Evolutionary conservation across 441 rosid genomes (phyloP).

Genomic region (Omphalea diandra): DNA sequence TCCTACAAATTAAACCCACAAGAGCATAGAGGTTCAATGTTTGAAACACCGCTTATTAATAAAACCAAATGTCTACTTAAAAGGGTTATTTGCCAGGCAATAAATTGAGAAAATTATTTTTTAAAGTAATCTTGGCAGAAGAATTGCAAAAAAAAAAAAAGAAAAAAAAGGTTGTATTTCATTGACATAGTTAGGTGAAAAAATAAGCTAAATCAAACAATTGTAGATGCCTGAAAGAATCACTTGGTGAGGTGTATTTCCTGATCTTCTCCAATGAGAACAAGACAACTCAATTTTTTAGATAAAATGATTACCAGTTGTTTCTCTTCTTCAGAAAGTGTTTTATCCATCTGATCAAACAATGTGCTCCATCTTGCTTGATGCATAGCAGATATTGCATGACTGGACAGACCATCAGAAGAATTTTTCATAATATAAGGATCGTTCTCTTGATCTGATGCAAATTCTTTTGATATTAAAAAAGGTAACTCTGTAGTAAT

Average conservation of each 20-base stretch:
- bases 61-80: not conserved
- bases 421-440: slow-evolving; percentile 32
- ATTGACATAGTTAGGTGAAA: not conserved
- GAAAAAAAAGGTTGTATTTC: no score
- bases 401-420: slow-evolving; percentile 32
- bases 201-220: not conserved
- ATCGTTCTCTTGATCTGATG: slow-evolving; percentile 47
- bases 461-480: slow-evolving; percentile 60
- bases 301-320: slow-evolving; percentile 70
- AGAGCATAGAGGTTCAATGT: slow-evolving; percentile 10
- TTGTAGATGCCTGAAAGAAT: not conserved
- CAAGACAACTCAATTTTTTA: not conserved
- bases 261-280: not conserved
- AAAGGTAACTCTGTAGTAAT: slow-evolving; percentile 72
- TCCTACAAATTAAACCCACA: slow-evolving; percentile 50
- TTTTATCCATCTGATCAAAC: slow-evolving; percentile 77
- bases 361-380: slow-evolving; percentile 61
- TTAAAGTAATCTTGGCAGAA: no score
- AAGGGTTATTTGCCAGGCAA: not conserved
- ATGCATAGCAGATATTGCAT: slow-evolving; percentile 51
- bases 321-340: slow-evolving; percentile 73
- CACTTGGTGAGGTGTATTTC: not conserved
- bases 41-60: not conserved
- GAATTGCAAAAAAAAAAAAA: no score
- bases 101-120: not conserved